Conservation (phyloP, 1,284 basidiomycete genomes). For the Marasmius fiardii region DNA sequence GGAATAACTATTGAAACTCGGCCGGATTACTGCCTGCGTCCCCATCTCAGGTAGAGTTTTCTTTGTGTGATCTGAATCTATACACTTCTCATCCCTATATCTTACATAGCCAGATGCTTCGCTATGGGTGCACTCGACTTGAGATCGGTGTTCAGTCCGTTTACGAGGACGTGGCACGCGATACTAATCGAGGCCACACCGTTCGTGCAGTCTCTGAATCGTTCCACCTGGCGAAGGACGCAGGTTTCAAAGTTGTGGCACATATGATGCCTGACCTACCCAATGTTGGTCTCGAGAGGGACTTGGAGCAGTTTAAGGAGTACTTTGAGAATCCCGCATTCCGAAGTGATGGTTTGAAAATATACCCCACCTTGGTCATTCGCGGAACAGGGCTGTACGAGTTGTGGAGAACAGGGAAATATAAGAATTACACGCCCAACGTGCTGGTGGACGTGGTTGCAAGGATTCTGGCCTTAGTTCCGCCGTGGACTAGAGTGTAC, state of each 20-base stretch:
- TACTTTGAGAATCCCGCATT: slow-evolving; percentile 99
- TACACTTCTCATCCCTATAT: neutral
- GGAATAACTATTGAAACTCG: slow-evolving; percentile 99
- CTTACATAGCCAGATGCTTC: slow-evolving; percentile 87
- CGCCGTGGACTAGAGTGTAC: slow-evolving; percentile 99
- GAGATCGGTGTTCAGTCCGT: slow-evolving; percentile 99
- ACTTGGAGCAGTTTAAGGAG: slow-evolving; percentile 98
- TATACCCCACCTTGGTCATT: slow-evolving; percentile 98
- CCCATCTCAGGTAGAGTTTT: slow-evolving; percentile 75
- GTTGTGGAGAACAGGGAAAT: slow-evolving; percentile 93
- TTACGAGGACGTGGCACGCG: slow-evolving; percentile 98
- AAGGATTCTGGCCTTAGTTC: slow-evolving; percentile 92
- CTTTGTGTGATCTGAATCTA: neutral
- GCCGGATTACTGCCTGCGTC: slow-evolving; percentile 97
- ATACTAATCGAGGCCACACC: slow-evolving; percentile 98
- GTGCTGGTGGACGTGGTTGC: slow-evolving; percentile 97
- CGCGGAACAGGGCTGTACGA: slow-evolving; percentile 97
- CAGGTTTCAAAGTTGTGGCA: slow-evolving; percentile 98
- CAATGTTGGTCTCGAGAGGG: slow-evolving; percentile 95
- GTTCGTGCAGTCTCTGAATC: slow-evolving; percentile 97
- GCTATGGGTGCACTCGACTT: slow-evolving; percentile 96
- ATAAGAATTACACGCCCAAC: slow-evolving; percentile 99
- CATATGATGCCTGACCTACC: slow-evolving; percentile 99
- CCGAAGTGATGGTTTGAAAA: slow-evolving; percentile 95
- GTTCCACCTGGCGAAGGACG: slow-evolving; percentile 98